Evolutionary conservation across 2,329 filamentous ascomycete genomes (phyloP).

Genomic region (Phialophora verrucosa): DNA sequence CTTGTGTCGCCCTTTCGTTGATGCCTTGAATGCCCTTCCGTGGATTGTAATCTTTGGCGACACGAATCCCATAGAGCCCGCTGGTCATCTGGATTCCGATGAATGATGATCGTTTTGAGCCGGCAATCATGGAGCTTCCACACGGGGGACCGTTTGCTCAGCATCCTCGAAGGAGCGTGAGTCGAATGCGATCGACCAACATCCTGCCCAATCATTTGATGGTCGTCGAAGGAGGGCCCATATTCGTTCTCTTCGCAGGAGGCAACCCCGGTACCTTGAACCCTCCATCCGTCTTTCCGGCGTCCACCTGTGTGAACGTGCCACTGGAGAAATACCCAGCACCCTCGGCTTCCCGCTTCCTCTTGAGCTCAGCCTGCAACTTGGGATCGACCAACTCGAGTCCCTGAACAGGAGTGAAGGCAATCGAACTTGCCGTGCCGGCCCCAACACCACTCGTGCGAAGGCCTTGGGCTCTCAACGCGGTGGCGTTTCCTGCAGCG

Average conservation of each 20-base stretch:
- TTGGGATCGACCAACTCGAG: constrained; percentile 95
- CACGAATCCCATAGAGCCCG: neutral
- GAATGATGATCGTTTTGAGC: neutral
- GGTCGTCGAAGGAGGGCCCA: constrained; percentile 50
- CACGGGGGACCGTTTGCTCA: too few species aligned
- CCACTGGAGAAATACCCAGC: constrained; percentile 97
- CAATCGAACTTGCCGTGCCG: constrained; percentile 83
- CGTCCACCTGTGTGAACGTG: constrained; percentile 83
- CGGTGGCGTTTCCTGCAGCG: constrained; percentile 58
- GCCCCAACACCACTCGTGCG: constrained; percentile 80
- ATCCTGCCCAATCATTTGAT: constrained; percentile 14
- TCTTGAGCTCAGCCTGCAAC: constrained; percentile 80
- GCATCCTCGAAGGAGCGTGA: neutral
- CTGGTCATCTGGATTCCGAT: neutral
- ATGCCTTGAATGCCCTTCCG: neutral
- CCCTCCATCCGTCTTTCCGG: constrained; percentile 55
- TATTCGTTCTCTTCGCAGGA: constrained; percentile 73
- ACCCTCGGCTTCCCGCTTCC: constrained; percentile 92
- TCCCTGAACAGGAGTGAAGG: constrained; percentile 93
- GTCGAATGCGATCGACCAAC: neutral
- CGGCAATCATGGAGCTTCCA: neutral
- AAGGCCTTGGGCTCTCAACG: constrained; percentile 79
- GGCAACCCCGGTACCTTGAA: constrained; percentile 86
- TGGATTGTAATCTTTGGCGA: neutral
- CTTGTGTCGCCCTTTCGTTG: neutral